A percentile compares a stretch with the other conserved stretches of the same genome.
Conservation (phyloP, 305 asterid species). For the Withania somnifera region DNA sequence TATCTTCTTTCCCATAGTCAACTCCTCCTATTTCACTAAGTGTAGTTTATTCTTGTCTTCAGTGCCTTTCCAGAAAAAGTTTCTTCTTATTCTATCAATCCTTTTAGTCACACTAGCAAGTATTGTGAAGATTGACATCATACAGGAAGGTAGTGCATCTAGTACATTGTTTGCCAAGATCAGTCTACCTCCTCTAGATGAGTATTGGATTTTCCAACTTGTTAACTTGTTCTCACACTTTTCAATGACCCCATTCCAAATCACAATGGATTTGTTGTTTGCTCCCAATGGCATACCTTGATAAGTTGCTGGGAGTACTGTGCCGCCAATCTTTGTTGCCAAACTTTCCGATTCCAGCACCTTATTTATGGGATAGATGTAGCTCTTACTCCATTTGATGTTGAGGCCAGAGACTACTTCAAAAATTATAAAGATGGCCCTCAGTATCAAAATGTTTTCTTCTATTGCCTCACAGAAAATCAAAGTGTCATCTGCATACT, state of each 20-base stretch:
- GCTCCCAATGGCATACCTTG: not conserved
- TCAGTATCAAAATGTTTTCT: not conserved
- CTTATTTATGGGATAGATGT: no score
- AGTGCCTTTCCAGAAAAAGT: not conserved
- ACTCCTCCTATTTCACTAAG: not conserved
- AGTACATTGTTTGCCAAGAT: no score
- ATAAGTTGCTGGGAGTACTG: no score
- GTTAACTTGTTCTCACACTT: not conserved
- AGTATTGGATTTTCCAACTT: not conserved
- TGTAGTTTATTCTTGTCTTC: not conserved
- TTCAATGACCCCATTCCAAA: not conserved
- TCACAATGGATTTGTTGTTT: not conserved
- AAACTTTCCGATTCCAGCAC: not conserved
- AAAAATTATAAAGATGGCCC: not conserved
- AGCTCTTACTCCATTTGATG: not conserved
- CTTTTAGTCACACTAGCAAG: not conserved
- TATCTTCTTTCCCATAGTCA: not conserved
- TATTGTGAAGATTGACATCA: not conserved
- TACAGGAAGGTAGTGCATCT: not conserved
- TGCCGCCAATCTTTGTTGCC: not conserved
- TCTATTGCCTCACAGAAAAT: not conserved
- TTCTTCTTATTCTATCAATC: not conserved
- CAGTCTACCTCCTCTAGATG: no score
- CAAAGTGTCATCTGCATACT: not conserved
- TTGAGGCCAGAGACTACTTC: not conserved